Percentiles rank a stretch among this genome's conserved stretches.
These are phyloP conservation scores for Sordariomycetes sp. DNA, from an alignment of 2,329 filamentous ascomycete species.

Conservation along the genomic window DNA sequence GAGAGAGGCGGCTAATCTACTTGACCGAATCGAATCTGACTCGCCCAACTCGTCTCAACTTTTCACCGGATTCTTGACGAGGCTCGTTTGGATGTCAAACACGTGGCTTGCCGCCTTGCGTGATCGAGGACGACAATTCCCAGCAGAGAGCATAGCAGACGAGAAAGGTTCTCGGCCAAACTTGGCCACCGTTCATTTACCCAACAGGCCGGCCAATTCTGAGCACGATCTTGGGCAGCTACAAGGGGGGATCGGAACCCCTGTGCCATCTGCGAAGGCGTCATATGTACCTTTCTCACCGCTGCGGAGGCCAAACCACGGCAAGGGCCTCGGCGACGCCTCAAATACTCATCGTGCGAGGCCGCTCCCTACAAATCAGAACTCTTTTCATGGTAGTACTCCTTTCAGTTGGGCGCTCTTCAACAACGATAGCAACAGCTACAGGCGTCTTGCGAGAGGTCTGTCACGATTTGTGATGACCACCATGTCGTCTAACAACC, in stretches of 20 bases:
- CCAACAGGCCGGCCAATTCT: not conserved
- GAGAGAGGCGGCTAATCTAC: constrained; percentile 8
- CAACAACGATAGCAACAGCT: constrained; percentile 11
- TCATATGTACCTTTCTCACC: no score
- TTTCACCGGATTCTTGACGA: not conserved
- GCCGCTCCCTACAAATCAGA: not conserved
- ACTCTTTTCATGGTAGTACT: not conserved
- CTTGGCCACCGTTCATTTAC: no score
- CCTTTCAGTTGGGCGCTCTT: constrained; percentile 2
- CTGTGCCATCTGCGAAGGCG: no score
- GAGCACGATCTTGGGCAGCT: not conserved
- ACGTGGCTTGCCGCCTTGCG: not conserved
- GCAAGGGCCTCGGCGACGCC: not conserved
- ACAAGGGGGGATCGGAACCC: no score
- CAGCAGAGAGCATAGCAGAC: no score
- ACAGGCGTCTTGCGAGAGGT: constrained; percentile 9
- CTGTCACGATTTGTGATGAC: constrained; percentile 11
- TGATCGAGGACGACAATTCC: not conserved
- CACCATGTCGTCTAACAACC: constrained; percentile 16
- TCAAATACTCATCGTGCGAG: no score
- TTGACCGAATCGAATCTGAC: constrained; percentile 5
- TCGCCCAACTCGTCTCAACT: constrained; percentile 1
- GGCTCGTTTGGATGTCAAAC: not conserved
- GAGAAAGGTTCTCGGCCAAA: no score
- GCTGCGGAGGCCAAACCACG: no score